These are phyloP conservation scores for Erodium moschatum DNA, from an alignment of 441 rosid species.

Conservation along the genomic window DNA sequence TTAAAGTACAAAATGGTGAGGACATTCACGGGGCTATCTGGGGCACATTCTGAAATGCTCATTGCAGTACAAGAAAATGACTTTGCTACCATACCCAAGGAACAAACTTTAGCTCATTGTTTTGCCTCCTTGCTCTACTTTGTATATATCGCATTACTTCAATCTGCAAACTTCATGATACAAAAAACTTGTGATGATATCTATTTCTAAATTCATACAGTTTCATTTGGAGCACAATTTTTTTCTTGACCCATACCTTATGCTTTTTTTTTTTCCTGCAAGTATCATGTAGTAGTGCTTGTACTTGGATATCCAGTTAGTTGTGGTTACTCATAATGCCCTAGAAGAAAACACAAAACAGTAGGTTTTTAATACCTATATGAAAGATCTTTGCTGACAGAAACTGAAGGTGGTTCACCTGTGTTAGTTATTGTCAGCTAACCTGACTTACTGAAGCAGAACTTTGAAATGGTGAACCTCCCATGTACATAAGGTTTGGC, in stretches of 20 bases:
- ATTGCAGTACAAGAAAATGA: neutral
- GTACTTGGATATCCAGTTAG: conserved; percentile 28
- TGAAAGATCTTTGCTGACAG: neutral
- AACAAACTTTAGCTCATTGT: neutral
- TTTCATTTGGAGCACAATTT: neutral
- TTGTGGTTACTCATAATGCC: conserved; percentile 26
- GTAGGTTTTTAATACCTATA: neutral
- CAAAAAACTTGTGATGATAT: neutral
- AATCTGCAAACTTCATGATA: neutral
- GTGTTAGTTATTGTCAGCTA: conserved; percentile 9
- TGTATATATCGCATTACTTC: neutral
- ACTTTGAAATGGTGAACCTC: conserved; percentile 28
- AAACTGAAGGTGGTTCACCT: neutral
- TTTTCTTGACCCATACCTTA: neutral
- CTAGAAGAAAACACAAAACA: conserved; percentile 20
- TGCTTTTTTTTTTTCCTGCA: conserved; percentile 24
- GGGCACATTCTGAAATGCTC: neutral
- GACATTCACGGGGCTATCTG: neutral
- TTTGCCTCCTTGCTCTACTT: neutral
- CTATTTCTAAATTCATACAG: neutral
- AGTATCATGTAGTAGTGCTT: conserved; percentile 21
- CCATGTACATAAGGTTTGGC: conserved; percentile 23
- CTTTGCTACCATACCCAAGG: neutral
- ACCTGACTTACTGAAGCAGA: conserved; percentile 32
- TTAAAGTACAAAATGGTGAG: neutral